Evolutionary conservation across 805 yeast genomes (phyloP), one percentile per base, ranked within the genome.

Genomic region (Cyberlindnera subsufficiens): DNA sequence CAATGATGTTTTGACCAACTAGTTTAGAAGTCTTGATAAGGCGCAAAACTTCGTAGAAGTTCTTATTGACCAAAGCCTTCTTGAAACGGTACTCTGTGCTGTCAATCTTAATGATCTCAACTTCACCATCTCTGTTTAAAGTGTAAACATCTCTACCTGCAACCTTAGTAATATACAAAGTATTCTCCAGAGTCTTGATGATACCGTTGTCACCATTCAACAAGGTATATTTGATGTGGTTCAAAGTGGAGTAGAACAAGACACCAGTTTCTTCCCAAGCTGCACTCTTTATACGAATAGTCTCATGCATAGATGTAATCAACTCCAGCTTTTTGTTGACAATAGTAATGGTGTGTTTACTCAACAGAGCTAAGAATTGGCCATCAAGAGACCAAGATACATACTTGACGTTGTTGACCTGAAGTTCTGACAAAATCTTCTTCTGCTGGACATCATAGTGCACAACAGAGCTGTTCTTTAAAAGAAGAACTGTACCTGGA

Each of bases 31-130:
- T 80, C 59, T 80, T 82, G 64, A 93, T 93, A 53, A 93, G 79
- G 53, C 96, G 78, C 52, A 90, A 74, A 16, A 93, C 98, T 66
- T 93, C 99, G 52, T 78, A 79, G 69, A 88, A 91, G 64, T 93
- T 88, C 62, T 82, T 84, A 69, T 83, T 87, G 34, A 91, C 84
- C 53, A 93, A 71, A 8, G 99, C 96, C 59, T 81, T 84, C 72
- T 93, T 93, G 77, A 93, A 93, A 57, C 97, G 78, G 69, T 86
- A 93, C 68, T 93, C 99, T 30, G 98, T 91, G 33, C 98, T 96
- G 62, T 93, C 99, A 53, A 95, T 88, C 27, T 71, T 62, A 42
- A 89, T 63, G 35, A 77, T 75, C 60, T 87, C 90, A 42, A 88
- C 90, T 56, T 80, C 81, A 45, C 97, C 97, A 17, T 74, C 76